Percentiles rank a stretch among this genome's conserved stretches.
phyloP scores from a whole-genome alignment of 352 stramenopile species.

The Phytopythium kandeliae region DNA sequence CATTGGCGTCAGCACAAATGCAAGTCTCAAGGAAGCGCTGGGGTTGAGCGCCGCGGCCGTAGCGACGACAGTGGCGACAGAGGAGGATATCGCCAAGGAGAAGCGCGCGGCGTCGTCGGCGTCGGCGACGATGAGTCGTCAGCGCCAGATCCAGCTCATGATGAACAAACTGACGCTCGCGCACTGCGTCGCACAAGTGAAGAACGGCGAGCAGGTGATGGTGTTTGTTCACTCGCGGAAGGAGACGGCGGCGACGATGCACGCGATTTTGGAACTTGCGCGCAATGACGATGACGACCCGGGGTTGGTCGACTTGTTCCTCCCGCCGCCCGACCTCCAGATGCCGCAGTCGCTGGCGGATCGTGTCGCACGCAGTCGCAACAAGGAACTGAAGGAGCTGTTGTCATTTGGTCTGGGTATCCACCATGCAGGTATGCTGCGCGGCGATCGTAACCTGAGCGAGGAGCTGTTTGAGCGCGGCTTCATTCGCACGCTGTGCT shows the following conservation, averaged over 20 bases:
- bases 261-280: conserved; percentile 88
- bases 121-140: conserved; percentile 42
- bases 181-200: conserved; percentile 63
- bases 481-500: conserved; percentile 96
- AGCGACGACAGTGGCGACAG: conserved; percentile 34
- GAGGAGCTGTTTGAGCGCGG: conserved; percentile 98
- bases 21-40: conserved; percentile 59
- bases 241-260: conserved; percentile 95
- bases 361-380: conserved; percentile 90
- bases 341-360: conserved; percentile 53
- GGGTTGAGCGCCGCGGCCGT: conserved; percentile 40
- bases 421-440: conserved; percentile 98
- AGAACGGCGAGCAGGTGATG: conserved; percentile 91
- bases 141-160: conserved; percentile 61
- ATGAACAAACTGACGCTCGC: conserved; percentile 84
- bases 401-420: conserved; percentile 94
- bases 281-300: conserved; percentile 56
- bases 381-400: conserved; percentile 94
- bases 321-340: conserved; percentile 47
- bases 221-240: conserved; percentile 99
- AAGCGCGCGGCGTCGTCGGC: conserved; percentile 20
- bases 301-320: conserved; percentile 47
- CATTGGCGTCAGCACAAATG: conserved; percentile 91
- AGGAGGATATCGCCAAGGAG: conserved; percentile 39
- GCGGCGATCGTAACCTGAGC: conserved; percentile 91